Evolutionary conservation across 2,329 filamentous ascomycete genomes (phyloP).

Genomic region (Cadophora sp.): DNA sequence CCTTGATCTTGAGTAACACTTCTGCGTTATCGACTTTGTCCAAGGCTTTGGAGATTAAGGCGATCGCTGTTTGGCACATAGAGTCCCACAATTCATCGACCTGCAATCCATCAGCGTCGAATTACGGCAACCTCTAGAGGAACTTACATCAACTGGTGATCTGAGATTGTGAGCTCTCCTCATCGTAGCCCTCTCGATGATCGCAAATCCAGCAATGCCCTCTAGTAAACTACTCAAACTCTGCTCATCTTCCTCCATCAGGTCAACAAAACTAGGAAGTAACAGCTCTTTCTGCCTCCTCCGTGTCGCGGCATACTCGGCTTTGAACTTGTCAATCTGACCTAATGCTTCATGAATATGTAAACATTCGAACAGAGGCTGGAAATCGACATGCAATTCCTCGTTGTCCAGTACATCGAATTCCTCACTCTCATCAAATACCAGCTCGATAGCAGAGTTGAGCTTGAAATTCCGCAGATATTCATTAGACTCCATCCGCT

Average conservation of each 20-base stretch:
- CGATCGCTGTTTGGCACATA: constrained; percentile 89
- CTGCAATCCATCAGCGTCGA: constrained; percentile 51
- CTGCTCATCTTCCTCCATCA: constrained; percentile 85
- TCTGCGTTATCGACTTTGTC: constrained; percentile 86
- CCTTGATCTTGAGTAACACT: constrained; percentile 91
- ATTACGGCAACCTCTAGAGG: not conserved
- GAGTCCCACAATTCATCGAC: constrained; percentile 99
- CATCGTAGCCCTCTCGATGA: constrained; percentile 95
- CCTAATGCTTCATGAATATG: constrained; percentile 96
- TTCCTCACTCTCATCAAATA: constrained; percentile 93
- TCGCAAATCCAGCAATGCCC: constrained; percentile 94
- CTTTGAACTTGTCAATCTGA: constrained; percentile 87
- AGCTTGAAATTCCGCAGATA: constrained; percentile 86
- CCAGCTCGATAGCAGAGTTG: constrained; percentile 94
- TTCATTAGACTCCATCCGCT: constrained; percentile 76
- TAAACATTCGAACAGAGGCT: constrained; percentile 89
- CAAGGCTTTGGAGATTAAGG: constrained; percentile 80
- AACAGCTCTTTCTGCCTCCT: constrained; percentile 91
- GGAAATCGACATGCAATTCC: constrained; percentile 92
- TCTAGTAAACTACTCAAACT: constrained; percentile 91
- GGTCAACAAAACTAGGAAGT: constrained; percentile 75
- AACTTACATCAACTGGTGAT: constrained; percentile 77
- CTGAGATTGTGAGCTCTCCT: constrained; percentile 83
- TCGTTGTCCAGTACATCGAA: constrained; percentile 97
- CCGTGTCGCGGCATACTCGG: constrained; percentile 90